Evolutionary conservation across 768 basidiomycete genomes (phyloP).

Genomic region (Pleurotus djamor): DNA sequence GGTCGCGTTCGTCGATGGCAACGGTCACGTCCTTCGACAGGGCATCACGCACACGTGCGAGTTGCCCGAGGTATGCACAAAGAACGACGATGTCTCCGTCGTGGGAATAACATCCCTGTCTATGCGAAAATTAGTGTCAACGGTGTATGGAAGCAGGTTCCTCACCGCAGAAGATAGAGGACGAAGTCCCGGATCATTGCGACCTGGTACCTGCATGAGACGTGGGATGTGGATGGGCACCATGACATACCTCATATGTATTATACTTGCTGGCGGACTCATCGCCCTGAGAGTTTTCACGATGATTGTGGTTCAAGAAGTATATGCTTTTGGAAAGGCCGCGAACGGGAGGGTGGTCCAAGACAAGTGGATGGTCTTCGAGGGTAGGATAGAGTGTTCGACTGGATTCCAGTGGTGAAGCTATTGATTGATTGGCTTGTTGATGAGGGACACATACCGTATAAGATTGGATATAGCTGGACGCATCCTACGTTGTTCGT

Average conservation of each 20-base stretch:
- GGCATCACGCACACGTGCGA: conserved; percentile 36
- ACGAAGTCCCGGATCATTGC: conserved; percentile 43
- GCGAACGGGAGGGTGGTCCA: conserved; percentile 49
- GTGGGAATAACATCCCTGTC: conserved; percentile 41
- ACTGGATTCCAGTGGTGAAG: conserved; percentile 26
- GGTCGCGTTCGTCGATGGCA: conserved; percentile 68
- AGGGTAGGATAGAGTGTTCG: conserved; percentile 61
- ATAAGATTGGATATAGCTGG: conserved; percentile 65
- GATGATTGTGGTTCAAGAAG: conserved; percentile 62
- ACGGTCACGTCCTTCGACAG: conserved; percentile 49
- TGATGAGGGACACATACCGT: conserved; percentile 34
- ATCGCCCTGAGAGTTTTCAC: conserved; percentile 56
- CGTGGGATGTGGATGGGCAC: no score
- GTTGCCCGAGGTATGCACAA: conserved; percentile 45
- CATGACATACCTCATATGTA: conserved; percentile 67
- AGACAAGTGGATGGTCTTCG: conserved; percentile 54
- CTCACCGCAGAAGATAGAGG: conserved; percentile 37
- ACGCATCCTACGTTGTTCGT: conserved; percentile 76
- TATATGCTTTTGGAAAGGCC: conserved; percentile 66
- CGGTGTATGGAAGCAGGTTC: neutral
- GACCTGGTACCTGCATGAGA: no score
- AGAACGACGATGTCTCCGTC: conserved; percentile 47
- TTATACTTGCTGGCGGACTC: conserved; percentile 71
- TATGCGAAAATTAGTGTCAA: conserved; percentile 10
- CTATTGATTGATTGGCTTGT: neutral